Conservation (phyloP, 768 basidiomycete species). For the Phlegmacium glaucopus region DNA sequence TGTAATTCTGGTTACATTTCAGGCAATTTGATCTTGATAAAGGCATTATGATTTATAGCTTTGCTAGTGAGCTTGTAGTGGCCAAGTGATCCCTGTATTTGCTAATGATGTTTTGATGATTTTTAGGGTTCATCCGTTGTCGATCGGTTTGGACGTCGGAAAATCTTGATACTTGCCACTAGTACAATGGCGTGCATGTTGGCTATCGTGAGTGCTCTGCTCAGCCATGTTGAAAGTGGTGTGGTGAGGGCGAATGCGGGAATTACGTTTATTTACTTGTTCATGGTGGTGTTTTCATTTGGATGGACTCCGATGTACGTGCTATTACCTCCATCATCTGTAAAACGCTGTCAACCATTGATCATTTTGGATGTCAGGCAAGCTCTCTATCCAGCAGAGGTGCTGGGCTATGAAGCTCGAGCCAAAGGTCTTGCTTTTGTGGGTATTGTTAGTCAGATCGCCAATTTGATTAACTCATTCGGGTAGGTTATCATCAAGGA, state of each 20-base stretch:
- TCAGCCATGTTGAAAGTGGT: slow-evolving; percentile 31
- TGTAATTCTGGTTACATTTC: slow-evolving; percentile 7
- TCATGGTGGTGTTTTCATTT: slow-evolving; percentile 51
- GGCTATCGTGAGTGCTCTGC: slow-evolving; percentile 44
- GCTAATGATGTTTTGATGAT: not conserved
- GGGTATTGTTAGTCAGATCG: slow-evolving; percentile 39
- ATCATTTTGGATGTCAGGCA: slow-evolving; percentile 29
- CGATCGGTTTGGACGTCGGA: slow-evolving; percentile 47
- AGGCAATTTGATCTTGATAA: not conserved
- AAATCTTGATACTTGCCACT: slow-evolving; percentile 39
- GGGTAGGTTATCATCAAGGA: slow-evolving; percentile 26
- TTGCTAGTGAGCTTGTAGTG: too few species aligned
- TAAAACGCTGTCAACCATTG: not conserved
- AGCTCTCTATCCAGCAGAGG: slow-evolving; percentile 52
- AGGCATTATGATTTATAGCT: not conserved
- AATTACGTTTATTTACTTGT: slow-evolving; percentile 47
- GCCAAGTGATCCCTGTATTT: not conserved
- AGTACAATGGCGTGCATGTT: slow-evolving; percentile 35
- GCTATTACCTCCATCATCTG: not conserved
- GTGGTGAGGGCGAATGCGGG: slow-evolving; percentile 43
- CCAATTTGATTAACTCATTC: slow-evolving; percentile 48
- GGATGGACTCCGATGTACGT: slow-evolving; percentile 54
- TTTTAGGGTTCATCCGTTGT: slow-evolving; percentile 41
- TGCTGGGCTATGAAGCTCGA: slow-evolving; percentile 45
- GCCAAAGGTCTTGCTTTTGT: slow-evolving; percentile 52